Conservation (phyloP, 192 early-diverging fungal genomes). For the Podochytrium sp. region DNA sequence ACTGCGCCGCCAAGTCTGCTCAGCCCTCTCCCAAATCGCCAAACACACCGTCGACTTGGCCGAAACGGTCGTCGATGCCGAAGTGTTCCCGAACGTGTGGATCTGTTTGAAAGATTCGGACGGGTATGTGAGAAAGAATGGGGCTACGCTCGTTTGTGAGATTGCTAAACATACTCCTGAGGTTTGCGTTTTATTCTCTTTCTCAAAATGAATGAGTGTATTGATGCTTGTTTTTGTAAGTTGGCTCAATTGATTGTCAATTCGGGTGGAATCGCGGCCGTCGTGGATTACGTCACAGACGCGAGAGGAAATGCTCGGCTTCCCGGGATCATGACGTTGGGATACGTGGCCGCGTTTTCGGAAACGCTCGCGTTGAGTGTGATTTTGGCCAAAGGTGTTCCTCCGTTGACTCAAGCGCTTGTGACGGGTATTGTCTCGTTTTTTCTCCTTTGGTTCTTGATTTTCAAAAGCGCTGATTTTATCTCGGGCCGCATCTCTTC, state of each 20-base stretch:
- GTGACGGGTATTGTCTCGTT: slow-evolving; percentile 24
- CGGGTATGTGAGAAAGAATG: slow-evolving; percentile 55
- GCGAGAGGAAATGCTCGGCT: slow-evolving; percentile 53
- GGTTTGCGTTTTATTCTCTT: slow-evolving; percentile 34
- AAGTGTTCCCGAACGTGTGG: slow-evolving; percentile 58
- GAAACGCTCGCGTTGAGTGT: slow-evolving; percentile 62
- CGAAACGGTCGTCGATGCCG: slow-evolving; percentile 62
- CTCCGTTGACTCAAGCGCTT: slow-evolving; percentile 50
- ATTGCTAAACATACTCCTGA: slow-evolving; percentile 66
- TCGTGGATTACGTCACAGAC: slow-evolving; percentile 61
- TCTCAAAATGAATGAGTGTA: no score
- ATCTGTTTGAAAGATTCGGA: slow-evolving; percentile 58
- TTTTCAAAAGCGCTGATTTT: no score
- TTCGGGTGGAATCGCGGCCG: slow-evolving; percentile 59
- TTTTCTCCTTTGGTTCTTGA: background rate
- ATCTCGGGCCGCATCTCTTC: no score
- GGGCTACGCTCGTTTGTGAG: slow-evolving; percentile 60
- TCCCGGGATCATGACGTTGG: slow-evolving; percentile 64
- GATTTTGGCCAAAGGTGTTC: slow-evolving; percentile 60
- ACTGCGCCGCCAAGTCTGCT: slow-evolving; percentile 58
- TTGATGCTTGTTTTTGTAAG: slow-evolving; percentile 20
- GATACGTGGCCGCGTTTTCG: slow-evolving; percentile 64
- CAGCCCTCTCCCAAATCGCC: slow-evolving; percentile 57
- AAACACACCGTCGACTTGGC: slow-evolving; percentile 65
- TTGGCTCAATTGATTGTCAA: slow-evolving; percentile 64